Evolutionary conservation across 805 yeast genomes (phyloP), one percentile per base, ranked within the genome.

Genomic region (Lipomyces sp.): DNA sequence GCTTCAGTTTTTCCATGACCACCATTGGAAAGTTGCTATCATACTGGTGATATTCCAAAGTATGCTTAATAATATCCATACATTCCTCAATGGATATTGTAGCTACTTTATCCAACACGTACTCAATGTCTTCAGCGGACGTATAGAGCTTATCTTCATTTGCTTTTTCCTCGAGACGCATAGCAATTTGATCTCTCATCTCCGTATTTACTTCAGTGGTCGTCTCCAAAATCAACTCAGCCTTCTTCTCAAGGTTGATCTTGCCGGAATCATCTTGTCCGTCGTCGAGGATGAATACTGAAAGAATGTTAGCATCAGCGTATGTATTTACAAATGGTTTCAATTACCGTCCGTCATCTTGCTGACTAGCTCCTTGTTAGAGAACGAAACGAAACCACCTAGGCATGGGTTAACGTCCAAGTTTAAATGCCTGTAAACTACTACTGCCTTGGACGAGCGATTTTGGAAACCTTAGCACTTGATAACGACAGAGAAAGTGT

Each of bases 1-100:
- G 1, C 53, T 71, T 58, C 60, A 81, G 74, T 51, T 77, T 77
- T 0, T 73, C 77, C 64, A 77, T 79, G 63, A 79, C 81, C 11
- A 71, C 76, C 1, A 65, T 62, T 13, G 83, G 80, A 66, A 83
- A 78, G 72, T 83, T 84, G 53, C 80, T 78, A 72, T 84, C 87
- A 59, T 77, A 80, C 2, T 67, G 68, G 67, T 82, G 84, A 18
- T 80, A 78, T 0, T 69, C 77, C 2, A 79, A 65, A 11, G 81
- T 78, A 18, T 77, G 75, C 32, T 74, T 71, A 57, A 84, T 73
- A 53, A 81, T 78, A 18, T 74, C 73, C 1, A 79, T 37, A 0
- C 83, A 79, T 54, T 81, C 82, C 3, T 73, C 78, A n/a, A 74
- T 72, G 0, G 79, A 45, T 63, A 83, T 63, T 3, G 72, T 69